Evolutionary conservation across 2,329 filamentous ascomycete genomes (phyloP).

Genomic region (Coleophoma eucalyptorum): DNA sequence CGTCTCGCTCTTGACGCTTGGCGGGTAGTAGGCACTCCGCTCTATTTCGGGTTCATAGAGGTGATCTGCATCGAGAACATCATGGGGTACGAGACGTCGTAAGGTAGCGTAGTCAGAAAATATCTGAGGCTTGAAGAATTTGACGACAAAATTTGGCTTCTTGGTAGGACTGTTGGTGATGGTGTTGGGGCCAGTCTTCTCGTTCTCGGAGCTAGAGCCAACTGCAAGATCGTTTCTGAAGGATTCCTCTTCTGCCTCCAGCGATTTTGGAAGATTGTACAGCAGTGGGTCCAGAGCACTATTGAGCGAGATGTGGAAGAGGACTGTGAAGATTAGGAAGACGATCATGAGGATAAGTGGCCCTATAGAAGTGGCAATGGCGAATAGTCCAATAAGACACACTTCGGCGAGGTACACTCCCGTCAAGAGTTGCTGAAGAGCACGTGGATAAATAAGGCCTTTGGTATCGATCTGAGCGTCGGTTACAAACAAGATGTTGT

Average conservation of each 20-base stretch:
- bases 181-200: conserved; percentile 16
- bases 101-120: conserved; percentile 71
- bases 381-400: conserved; percentile 83
- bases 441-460: conserved; percentile 82
- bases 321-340: conserved; percentile 68
- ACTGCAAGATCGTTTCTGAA: conserved; percentile 15
- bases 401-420: conserved; percentile 81
- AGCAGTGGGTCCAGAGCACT: conserved; percentile 72
- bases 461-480: conserved; percentile 83
- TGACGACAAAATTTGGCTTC: conserved; percentile 55
- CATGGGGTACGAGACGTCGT: conserved; percentile 63
- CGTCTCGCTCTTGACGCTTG: conserved; percentile 56
- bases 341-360: conserved; percentile 74
- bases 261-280: conserved; percentile 74
- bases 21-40: conserved; percentile 69
- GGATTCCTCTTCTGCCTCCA: conserved; percentile 53
- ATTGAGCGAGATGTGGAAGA: conserved; percentile 74
- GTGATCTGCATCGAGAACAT: conserved; percentile 39
- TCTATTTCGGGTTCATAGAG: conserved; percentile 59
- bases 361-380: conserved; percentile 60
- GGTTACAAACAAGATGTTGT: conserved; percentile 86
- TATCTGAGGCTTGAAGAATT: conserved; percentile 75
- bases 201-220: conserved; percentile 9
- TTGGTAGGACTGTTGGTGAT: conserved; percentile 31
- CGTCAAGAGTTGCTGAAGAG: conserved; percentile 78